phyloP scores from a whole-genome alignment of 2,329 filamentous ascomycete genomes.

The Aspergillus viridinutans region DNA sequence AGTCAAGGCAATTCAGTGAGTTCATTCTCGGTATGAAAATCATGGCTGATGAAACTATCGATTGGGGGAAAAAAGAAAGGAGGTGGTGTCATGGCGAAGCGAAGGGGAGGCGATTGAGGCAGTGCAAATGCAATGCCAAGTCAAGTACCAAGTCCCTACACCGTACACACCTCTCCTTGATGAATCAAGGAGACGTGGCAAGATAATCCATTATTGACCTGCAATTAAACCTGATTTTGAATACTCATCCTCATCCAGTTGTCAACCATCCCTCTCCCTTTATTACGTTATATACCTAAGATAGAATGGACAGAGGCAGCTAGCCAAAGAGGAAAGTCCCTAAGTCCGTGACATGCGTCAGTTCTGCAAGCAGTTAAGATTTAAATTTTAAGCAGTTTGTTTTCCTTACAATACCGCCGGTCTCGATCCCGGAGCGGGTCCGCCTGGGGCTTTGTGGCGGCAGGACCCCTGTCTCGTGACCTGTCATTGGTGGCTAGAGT shows the following conservation, averaged over 20 bases:
- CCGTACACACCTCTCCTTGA: too few relatives aligned
- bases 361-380: neutral
- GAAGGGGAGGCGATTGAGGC: slow-evolving; percentile 21
- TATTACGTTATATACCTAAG: neutral
- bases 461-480: neutral
- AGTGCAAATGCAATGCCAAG: slow-evolving; percentile 23
- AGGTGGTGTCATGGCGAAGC: neutral
- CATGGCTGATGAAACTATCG: neutral
- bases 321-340: neutral
- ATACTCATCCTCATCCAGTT: neutral
- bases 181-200: neutral
- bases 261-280: neutral
- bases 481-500: neutral
- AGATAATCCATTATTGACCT: neutral
- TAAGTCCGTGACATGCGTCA: neutral
- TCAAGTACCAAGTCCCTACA: neutral
- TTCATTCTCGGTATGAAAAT: neutral
- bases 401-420: neutral
- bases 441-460: neutral
- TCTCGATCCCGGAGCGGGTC: neutral
- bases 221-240: neutral
- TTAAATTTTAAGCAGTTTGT: neutral
- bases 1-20: neutral
- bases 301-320: neutral
- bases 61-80: neutral